Percentiles rank a stretch among this genome's conserved stretches.
Evolutionary conservation across 2,329 filamentous ascomycete genomes (phyloP).

Genomic region (Magnaporthales sp.): DNA sequence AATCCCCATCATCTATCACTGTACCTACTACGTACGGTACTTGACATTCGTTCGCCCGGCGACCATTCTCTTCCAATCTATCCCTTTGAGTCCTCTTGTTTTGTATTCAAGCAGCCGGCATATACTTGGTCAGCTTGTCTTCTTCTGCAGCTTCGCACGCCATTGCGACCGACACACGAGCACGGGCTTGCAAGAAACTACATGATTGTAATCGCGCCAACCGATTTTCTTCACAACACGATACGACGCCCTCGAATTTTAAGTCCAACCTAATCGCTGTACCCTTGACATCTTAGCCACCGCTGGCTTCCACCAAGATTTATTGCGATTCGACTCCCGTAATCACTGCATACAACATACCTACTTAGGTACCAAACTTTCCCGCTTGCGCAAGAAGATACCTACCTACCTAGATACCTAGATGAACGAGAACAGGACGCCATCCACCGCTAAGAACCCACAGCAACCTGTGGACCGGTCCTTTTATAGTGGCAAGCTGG

Average conservation of each 20-base stretch:
- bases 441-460: neutral
- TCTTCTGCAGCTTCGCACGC: neutral
- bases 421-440: neutral
- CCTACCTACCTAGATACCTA: neutral
- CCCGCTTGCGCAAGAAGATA: neutral
- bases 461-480: slow-evolving; percentile 10
- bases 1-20: neutral
- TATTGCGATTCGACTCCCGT: neutral
- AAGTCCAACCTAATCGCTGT: neutral
- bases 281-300: neutral
- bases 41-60: neutral
- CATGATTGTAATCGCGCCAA: neutral
- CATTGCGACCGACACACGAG: neutral
- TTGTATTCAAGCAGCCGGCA: neutral
- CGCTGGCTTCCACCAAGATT: neutral
- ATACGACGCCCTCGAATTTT: neutral
- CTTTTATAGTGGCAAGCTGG: slow-evolving; percentile 23
- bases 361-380: neutral
- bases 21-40: neutral
- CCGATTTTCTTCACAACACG: neutral
- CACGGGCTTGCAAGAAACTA: neutral
- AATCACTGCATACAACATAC: neutral
- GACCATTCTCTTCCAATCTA: neutral
- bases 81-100: neutral
- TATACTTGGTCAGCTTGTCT: neutral